These are phyloP conservation scores for Pseudohalonectria lignicola DNA, from an alignment of 2,329 filamentous ascomycete species.

Conservation along the genomic window DNA sequence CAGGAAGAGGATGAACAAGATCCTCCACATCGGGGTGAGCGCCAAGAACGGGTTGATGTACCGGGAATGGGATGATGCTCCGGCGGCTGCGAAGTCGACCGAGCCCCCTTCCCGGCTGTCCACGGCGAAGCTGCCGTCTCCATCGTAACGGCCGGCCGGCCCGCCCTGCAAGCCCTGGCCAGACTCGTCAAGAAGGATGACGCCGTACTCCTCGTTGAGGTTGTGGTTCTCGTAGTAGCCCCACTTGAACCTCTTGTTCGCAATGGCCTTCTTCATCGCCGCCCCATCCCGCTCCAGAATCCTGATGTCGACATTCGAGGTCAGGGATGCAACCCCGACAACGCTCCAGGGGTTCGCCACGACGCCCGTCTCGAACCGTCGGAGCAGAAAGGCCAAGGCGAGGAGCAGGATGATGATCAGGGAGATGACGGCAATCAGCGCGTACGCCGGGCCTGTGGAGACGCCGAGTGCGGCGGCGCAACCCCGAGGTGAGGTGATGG, in stretches of 20 bases:
- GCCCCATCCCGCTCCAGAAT: conserved; percentile 10
- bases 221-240: conserved; percentile 15
- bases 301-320: conserved; percentile 17
- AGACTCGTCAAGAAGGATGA: conserved; percentile 17
- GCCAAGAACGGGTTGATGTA: conserved; percentile 20
- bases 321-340: conserved; percentile 21
- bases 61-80: background rate
- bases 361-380: conserved; percentile 25
- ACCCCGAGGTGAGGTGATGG: conserved; percentile 12
- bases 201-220: conserved; percentile 18
- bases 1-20: conserved; percentile 19
- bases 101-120: background rate
- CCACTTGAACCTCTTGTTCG: conserved; percentile 13
- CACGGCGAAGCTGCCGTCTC: conserved; percentile 2
- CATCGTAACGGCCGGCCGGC: too few relatives aligned
- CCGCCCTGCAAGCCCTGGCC: conserved; percentile 8
- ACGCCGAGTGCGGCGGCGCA: conserved; percentile 25
- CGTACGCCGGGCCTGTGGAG: conserved; percentile 16
- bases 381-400: conserved; percentile 15
- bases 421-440: conserved; percentile 19
- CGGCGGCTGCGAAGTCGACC: conserved; percentile 1
- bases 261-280: conserved; percentile 10
- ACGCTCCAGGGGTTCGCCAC: conserved; percentile 28
- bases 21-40: conserved; percentile 21
- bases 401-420: conserved; percentile 18